Percentiles rank a stretch among this genome's conserved stretches.
phyloP scores from a whole-genome alignment of 2,329 filamentous ascomycete species.

The Elsinoe australis region DNA sequence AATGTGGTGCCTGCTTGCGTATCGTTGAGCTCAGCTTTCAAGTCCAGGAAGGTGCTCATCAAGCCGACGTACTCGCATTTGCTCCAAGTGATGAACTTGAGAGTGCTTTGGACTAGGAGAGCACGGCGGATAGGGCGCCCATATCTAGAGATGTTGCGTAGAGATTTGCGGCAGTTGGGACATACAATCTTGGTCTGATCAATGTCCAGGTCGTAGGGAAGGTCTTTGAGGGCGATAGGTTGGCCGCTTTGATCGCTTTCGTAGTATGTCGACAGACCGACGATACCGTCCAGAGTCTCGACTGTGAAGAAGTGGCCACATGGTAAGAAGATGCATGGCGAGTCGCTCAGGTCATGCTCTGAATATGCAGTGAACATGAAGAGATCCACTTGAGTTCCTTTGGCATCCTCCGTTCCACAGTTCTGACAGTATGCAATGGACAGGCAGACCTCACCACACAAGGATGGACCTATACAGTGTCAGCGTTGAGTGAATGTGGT shows the following conservation, averaged over 20 bases:
- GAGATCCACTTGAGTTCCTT: conserved; percentile 48
- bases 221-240: conserved; percentile 26
- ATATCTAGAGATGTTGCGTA: conserved; percentile 54
- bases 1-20: neutral
- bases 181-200: conserved; percentile 45
- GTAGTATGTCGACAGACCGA: conserved; percentile 49
- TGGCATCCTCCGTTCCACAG: conserved; percentile 43
- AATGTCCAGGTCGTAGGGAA: conserved; percentile 41
- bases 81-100: conserved; percentile 55
- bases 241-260: conserved; percentile 31
- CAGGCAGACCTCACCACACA: conserved; percentile 60
- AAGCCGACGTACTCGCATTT: conserved; percentile 28
- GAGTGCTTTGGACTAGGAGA: conserved; percentile 55
- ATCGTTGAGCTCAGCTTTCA: neutral
- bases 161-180: conserved; percentile 51
- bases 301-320: conserved; percentile 59
- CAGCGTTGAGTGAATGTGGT: neutral
- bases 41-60: neutral
- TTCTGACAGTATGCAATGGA: conserved; percentile 46
- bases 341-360: conserved; percentile 51
- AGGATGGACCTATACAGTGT: conserved; percentile 38
- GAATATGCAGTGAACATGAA: conserved; percentile 48
- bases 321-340: conserved; percentile 53
- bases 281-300: conserved; percentile 53
- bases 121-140: conserved; percentile 54